These are phyloP conservation scores for Nigrospora sphaerica DNA, from an alignment of 2,329 filamentous ascomycete species.

Conservation along the genomic window DNA sequence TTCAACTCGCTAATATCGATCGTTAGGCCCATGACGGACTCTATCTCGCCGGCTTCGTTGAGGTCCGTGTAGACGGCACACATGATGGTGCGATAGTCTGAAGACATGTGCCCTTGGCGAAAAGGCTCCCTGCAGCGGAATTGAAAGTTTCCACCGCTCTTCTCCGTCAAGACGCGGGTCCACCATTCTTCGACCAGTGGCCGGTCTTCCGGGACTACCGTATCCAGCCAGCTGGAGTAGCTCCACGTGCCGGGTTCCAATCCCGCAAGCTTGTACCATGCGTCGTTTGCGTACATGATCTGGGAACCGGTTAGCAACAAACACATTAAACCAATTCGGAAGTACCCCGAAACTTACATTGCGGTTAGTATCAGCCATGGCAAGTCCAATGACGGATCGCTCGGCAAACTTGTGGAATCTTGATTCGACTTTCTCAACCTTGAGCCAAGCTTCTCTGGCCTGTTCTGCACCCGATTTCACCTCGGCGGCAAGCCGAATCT, in stretches of 20 bases:
- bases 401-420: conserved; percentile 17
- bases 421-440: conserved; percentile 14
- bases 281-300: conserved; percentile 19
- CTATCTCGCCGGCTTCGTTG: conserved; percentile 12
- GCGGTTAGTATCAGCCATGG: conserved; percentile 11
- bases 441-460: conserved; percentile 11
- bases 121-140: conserved; percentile 16
- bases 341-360: conserved; percentile 5
- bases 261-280: conserved; percentile 15
- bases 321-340: no score
- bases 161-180: conserved; percentile 8
- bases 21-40: conserved; percentile 16
- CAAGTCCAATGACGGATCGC: conserved; percentile 16
- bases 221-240: conserved; percentile 11
- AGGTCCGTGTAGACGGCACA: conserved; percentile 18
- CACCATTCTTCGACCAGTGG: conserved; percentile 14
- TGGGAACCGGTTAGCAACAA: conserved; percentile 4
- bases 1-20: conserved; percentile 20
- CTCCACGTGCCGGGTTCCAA: conserved; percentile 8
- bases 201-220: conserved; percentile 12
- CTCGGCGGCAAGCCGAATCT: conserved; percentile 13
- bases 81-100: conserved; percentile 14
- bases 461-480: conserved; percentile 14
- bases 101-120: conserved; percentile 14
- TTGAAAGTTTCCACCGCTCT: conserved; percentile 16